A percentile compares a stretch with the other conserved stretches of the same genome.
Conservation (phyloP, 129 eudicot genomes). For the Lactuca saligna region DNA sequence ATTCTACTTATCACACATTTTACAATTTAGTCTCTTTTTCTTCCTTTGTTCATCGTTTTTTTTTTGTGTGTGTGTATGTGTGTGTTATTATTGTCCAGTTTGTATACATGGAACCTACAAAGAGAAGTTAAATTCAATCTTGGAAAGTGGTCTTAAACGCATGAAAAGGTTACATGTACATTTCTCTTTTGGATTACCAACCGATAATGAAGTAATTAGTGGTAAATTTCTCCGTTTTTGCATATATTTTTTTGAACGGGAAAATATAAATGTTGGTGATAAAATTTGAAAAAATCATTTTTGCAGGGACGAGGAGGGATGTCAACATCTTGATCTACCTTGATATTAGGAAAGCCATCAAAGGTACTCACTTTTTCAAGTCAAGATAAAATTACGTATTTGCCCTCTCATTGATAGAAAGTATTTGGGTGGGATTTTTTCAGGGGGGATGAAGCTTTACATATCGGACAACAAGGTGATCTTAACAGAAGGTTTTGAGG, state of each 20-base stretch:
- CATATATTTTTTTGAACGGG: neutral
- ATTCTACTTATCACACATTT: conserved; percentile 4
- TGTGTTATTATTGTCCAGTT: conserved; percentile 40
- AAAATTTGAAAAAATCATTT: conserved; percentile 15
- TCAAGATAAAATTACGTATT: conserved; percentile 5
- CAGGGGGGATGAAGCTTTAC: conserved; percentile 92
- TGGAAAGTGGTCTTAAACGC: conserved; percentile 79
- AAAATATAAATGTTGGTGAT: neutral
- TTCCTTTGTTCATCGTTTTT: neutral
- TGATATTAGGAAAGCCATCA: conserved; percentile 83
- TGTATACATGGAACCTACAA: conserved; percentile 95
- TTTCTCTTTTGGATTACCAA: conserved; percentile 86
- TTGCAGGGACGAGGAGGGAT: conserved; percentile 80
- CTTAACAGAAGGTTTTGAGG: conserved; percentile 88
- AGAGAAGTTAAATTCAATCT: conserved; percentile 63
- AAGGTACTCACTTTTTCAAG: conserved; percentile 44
- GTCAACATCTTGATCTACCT: conserved; percentile 77
- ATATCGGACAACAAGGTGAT: conserved; percentile 86
- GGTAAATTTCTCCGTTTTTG: conserved; percentile 44
- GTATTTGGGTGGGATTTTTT: neutral
- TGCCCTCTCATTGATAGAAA: neutral
- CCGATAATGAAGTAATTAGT: conserved; percentile 80
- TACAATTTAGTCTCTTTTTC: neutral
- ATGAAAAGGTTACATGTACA: conserved; percentile 92
- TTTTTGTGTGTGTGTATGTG: too few relatives aligned